Conservation (phyloP, 495 filamentous ascomycete species). For the Aspergillus homomorphus region DNA sequence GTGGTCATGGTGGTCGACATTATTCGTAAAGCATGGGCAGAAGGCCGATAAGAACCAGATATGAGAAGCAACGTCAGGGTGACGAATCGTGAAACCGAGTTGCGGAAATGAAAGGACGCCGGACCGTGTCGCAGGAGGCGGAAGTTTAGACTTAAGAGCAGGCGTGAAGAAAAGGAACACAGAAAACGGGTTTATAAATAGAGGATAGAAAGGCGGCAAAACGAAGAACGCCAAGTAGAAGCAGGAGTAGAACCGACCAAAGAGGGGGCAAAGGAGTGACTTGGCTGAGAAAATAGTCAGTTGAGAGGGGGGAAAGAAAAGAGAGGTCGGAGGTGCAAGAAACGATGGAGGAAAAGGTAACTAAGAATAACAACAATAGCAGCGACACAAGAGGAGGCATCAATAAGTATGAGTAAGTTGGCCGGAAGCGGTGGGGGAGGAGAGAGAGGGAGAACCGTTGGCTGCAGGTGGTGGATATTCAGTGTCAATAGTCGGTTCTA, state of each 20-base stretch:
- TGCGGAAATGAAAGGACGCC: slow-evolving; percentile 13
- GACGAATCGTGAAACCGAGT: neutral
- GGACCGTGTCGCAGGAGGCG: slow-evolving; percentile 11
- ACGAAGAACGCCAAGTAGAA: neutral
- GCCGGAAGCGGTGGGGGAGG: neutral
- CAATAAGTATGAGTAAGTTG: neutral
- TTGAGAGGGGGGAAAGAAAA: neutral
- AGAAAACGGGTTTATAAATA: neutral
- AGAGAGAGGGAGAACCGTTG: neutral
- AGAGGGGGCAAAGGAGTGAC: neutral
- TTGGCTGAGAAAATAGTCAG: neutral
- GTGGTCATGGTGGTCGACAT: slow-evolving; percentile 33
- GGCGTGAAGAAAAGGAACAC: neutral
- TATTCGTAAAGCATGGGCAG: slow-evolving; percentile 12
- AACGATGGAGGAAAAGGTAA: neutral
- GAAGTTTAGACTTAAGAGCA: neutral
- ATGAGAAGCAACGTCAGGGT: neutral
- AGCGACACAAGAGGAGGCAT: neutral
- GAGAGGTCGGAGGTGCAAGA: neutral
- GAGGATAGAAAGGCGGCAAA: neutral
- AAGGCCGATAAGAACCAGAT: neutral
- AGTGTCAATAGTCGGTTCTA: neutral
- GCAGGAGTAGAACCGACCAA: neutral
- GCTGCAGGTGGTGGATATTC: neutral
- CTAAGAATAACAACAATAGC: neutral